These are phyloP conservation scores for Scalesia atractyloides DNA, from an alignment of 129 eudicot species.

Conservation along the genomic window DNA sequence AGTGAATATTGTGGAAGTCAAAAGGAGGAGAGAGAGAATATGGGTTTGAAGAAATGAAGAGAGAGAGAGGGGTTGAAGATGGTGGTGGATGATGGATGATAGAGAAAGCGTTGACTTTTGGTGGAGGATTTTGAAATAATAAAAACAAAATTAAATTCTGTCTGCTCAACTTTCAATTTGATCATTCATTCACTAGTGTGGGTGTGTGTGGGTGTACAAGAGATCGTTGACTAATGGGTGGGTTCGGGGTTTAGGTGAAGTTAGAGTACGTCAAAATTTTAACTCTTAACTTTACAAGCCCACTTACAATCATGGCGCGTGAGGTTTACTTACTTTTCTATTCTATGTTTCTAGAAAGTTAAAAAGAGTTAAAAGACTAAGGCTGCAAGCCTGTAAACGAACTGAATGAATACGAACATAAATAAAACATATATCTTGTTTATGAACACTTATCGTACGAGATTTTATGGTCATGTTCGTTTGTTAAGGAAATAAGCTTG, in stretches of 20 bases:
- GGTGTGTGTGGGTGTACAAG: constrained; percentile 16
- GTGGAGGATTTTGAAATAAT: constrained; percentile 49
- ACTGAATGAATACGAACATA: too few relatives aligned
- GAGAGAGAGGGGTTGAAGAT: constrained; percentile 14
- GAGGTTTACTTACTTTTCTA: neutral
- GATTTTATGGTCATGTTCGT: too few relatives aligned
- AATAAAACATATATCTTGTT: too few relatives aligned
- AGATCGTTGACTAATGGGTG: constrained; percentile 40
- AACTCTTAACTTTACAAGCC: neutral
- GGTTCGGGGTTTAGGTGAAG: constrained; percentile 26
- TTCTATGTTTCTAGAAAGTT: neutral
- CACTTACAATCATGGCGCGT: constrained; percentile 10
- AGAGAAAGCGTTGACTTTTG: constrained; percentile 75
- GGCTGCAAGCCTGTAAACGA: too few relatives aligned
- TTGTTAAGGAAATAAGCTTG: too few relatives aligned
- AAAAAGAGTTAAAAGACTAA: too few relatives aligned
- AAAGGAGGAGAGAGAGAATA: constrained; percentile 26
- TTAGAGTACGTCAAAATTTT: constrained; percentile 24
- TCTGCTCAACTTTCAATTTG: constrained; percentile 19
- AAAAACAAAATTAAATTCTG: constrained; percentile 43
- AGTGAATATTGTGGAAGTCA: constrained; percentile 37
- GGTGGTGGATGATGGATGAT: constrained; percentile 39
- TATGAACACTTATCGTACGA: too few relatives aligned
- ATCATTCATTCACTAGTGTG: constrained; percentile 16
- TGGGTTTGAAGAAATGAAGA: constrained; percentile 34